Base-by-base conservation (phyloP, 2,329 filamentous ascomycete species). In the Pyrenophora graminea region DNA sequence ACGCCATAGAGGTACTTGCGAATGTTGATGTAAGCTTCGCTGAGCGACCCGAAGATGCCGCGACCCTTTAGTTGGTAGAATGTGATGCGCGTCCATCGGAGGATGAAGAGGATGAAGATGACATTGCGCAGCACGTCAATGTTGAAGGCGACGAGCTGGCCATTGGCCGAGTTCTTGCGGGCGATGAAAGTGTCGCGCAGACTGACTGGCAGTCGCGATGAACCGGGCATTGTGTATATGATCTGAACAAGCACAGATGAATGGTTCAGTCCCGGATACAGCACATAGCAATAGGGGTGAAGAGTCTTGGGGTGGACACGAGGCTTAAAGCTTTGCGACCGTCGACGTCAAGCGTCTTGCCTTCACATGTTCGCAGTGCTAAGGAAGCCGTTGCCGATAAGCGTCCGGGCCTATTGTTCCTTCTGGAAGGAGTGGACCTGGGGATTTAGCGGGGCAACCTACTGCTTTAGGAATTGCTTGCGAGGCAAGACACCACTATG, bases 21-120 rank as follows among this genome's bases (percentile, higher is more conserved):
- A 56, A 87, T 69, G 58, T 86, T 82, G 56, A 80, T 78, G 78
- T 94, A 97, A 56, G 89, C 76, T 74, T 93, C 86, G 67, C 84
- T 79, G 54, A 91, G 67, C 51, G 90, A 89, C 58, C 93, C 93
- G 69, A 96, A 76, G 65, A 94, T 74, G 60, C 94, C 94, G 71
- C 94, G 91, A 62, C 94, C 94, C 68, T 89, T 90, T 62, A 97
- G 82, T 69, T 94, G 90, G 77, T 91, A 88, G 71, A 90, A 88
- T 23, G 84, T 82, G 67, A 88, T 89, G 60, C 91, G 89, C 27
- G 88, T 84, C 80, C 91, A 89, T 70, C 92, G 88, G 40, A 96
- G 79, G 53, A 97, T 73, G 77, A 97, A 97, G 63, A 96, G 83
- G 69, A 92, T 81, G 74, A 97, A 96, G 64, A 97, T 79, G 53